A percentile compares a stretch with the other conserved stretches of the same genome.
phyloP scores from a whole-genome alignment of 2,329 filamentous ascomycete species.

The Talaromyces albobiverticillius region DNA sequence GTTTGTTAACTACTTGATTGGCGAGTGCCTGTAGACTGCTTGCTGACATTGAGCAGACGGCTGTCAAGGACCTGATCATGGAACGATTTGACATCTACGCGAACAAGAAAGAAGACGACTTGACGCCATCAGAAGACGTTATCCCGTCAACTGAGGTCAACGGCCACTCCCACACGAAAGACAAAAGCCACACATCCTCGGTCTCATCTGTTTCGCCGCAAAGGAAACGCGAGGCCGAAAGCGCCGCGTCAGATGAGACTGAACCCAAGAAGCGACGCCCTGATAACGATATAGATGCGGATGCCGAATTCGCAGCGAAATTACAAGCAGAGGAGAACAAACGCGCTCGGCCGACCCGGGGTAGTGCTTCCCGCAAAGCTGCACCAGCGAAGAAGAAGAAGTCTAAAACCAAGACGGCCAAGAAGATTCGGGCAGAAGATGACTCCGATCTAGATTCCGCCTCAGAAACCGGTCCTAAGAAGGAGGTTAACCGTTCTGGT shows the following conservation, averaged over 20 bases:
- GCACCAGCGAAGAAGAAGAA: slow-evolving; percentile 66
- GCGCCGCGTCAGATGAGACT: slow-evolving; percentile 38
- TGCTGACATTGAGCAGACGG: slow-evolving; percentile 48
- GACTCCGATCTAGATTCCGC: slow-evolving; percentile 73
- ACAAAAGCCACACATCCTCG: slow-evolving; percentile 29
- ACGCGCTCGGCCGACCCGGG: slow-evolving; percentile 70
- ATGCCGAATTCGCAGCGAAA: slow-evolving; percentile 81
- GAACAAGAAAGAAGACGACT: slow-evolving; percentile 37
- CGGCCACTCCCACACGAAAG: slow-evolving; percentile 28
- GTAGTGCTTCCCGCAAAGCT: slow-evolving; percentile 61
- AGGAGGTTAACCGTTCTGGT: slow-evolving; percentile 72
- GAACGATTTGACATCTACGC: slow-evolving; percentile 69
- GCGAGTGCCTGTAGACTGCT: slow-evolving; percentile 1
- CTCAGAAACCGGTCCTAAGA: slow-evolving; percentile 50
- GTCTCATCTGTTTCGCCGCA: slow-evolving; percentile 33
- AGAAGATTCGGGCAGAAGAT: slow-evolving; percentile 73
- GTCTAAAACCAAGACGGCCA: slow-evolving; percentile 52
- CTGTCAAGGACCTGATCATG: slow-evolving; percentile 70
- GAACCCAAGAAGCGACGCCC: slow-evolving; percentile 60
- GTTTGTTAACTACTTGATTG: slow-evolving; percentile 38
- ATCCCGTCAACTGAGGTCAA: slow-evolving; percentile 25
- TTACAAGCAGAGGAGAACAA: slow-evolving; percentile 91
- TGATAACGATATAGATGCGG: slow-evolving; percentile 68
- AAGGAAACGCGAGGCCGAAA: slow-evolving; percentile 41
- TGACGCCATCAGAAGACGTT: slow-evolving; percentile 28